These are phyloP conservation scores for Elaeis guineensis DNA, from an alignment of 176 grass and related monocot genomes.

Conservation along the genomic window DNA sequence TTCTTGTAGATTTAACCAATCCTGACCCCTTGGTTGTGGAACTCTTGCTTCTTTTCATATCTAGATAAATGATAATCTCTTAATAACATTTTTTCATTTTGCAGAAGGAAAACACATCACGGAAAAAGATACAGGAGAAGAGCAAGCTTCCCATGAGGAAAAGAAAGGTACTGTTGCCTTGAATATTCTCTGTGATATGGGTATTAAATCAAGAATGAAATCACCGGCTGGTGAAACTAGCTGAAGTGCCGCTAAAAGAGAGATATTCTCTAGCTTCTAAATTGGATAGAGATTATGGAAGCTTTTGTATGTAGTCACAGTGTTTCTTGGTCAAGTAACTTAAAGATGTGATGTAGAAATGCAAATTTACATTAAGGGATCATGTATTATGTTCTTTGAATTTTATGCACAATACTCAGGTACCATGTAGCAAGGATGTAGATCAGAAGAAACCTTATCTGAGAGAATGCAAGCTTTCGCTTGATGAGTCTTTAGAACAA, in stretches of 20 bases:
- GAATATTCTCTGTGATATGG: neutral
- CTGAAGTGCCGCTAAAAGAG: too few relatives aligned
- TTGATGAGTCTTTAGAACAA: conserved; percentile 46
- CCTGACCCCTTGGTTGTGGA: too few relatives aligned
- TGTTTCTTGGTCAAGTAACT: too few relatives aligned
- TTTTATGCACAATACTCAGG: conserved; percentile 23
- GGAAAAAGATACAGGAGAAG: conserved; percentile 50
- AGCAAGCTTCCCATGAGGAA: conserved; percentile 30
- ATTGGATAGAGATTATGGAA: neutral
- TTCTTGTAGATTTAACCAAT: too few relatives aligned
- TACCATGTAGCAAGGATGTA: conserved; percentile 37
- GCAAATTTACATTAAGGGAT: too few relatives aligned
- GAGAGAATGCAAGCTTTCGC: conserved; percentile 68
- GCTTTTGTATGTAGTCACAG: too few relatives aligned
- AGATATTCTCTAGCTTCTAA: neutral
- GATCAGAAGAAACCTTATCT: conserved; percentile 29
- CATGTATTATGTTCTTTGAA: conserved; percentile 1
- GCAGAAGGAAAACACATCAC: conserved; percentile 40
- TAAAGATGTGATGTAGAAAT: too few relatives aligned
- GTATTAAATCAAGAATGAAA: neutral
- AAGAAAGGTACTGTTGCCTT: conserved; percentile 47
- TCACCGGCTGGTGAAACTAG: neutral
- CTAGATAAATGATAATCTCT: too few relatives aligned
- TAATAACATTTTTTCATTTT: conserved; percentile 10
- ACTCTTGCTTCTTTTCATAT: too few relatives aligned